Conservation (phyloP, 805 yeast species). For the Wickerhamiella occidentalis region DNA sequence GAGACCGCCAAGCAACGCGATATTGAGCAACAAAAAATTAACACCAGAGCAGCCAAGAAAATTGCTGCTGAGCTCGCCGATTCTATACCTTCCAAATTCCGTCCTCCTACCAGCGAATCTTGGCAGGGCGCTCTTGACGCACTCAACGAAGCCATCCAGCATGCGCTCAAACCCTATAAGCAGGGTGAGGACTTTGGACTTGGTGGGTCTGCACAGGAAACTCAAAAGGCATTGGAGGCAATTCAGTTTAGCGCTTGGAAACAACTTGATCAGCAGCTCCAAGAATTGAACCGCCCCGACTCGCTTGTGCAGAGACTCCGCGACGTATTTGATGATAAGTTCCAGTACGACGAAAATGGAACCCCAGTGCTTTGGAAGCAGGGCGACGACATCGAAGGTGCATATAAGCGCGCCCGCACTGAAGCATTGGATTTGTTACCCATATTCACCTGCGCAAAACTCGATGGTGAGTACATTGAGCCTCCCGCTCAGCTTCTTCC, state of each 20-base stretch:
- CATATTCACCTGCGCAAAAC: conserved; percentile 41
- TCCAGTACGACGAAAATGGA: conserved; percentile 73
- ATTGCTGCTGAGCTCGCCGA: conserved; percentile 27
- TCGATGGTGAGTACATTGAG: conserved; percentile 30
- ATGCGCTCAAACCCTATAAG: conserved; percentile 26
- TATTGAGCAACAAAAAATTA: conserved; percentile 34
- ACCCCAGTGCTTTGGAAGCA: conserved; percentile 73
- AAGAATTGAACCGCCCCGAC: conserved; percentile 54
- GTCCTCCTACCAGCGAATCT: conserved; percentile 37
- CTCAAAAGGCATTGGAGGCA: conserved; percentile 31
- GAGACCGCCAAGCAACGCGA: conserved; percentile 27
- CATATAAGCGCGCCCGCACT: conserved; percentile 48
- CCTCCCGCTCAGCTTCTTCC: conserved; percentile 27
- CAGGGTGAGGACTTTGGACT: conserved; percentile 45
- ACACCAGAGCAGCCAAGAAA: conserved; percentile 24
- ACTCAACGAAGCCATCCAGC: conserved; percentile 32
- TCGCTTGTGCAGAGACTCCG: conserved; percentile 52
- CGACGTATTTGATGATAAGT: conserved; percentile 69
- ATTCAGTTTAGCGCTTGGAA: conserved; percentile 54
- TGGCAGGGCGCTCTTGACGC: conserved; percentile 49
- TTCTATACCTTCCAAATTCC: conserved; percentile 36
- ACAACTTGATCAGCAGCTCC: conserved; percentile 43
- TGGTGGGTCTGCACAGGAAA: conserved; percentile 41
- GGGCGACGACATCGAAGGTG: conserved; percentile 55
- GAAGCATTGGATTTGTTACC: conserved; percentile 49